Evolutionary conservation across 1,284 basidiomycete species (phyloP).

Genomic region (Termitomyces sp.): DNA sequence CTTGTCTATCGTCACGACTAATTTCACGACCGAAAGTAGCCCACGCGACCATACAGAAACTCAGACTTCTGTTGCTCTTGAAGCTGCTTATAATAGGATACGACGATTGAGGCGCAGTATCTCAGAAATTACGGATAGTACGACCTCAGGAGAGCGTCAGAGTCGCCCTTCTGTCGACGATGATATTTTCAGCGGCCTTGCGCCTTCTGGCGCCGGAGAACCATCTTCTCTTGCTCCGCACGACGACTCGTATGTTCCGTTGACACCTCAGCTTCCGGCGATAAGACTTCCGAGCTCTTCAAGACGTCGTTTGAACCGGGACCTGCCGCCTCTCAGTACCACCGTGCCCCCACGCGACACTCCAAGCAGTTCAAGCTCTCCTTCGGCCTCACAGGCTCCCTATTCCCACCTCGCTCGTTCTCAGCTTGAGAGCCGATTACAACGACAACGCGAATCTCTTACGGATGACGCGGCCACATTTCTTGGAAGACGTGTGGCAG

Average conservation of each 20-base stretch:
- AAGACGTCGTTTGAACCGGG: background rate
- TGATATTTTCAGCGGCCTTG: conserved; percentile 32
- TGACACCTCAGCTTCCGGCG: background rate
- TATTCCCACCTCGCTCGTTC: conserved; percentile 7
- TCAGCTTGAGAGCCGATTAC: conserved; percentile 20
- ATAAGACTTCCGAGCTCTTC: background rate
- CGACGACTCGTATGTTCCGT: background rate
- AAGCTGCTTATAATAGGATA: conserved; percentile 42
- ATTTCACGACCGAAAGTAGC: background rate
- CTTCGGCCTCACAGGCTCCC: background rate
- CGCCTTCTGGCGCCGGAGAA: background rate
- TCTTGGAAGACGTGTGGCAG: conserved; percentile 47
- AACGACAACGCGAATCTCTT: conserved; percentile 18
- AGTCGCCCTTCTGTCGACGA: conserved; percentile 18
- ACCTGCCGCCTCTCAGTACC: conserved; percentile 1
- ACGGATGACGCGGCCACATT: conserved; percentile 39
- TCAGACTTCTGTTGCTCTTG: conserved; percentile 42
- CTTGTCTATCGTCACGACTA: background rate
- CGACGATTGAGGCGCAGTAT: conserved; percentile 46
- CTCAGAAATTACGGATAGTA: conserved; percentile 33
- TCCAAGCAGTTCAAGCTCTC: background rate
- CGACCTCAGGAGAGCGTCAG: conserved; percentile 18
- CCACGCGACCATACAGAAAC: conserved; percentile 21
- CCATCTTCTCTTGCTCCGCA: background rate
- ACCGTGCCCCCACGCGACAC: background rate